Conservation (phyloP, 2,329 filamentous ascomycete genomes). For the Talaromyces marneffei region DNA sequence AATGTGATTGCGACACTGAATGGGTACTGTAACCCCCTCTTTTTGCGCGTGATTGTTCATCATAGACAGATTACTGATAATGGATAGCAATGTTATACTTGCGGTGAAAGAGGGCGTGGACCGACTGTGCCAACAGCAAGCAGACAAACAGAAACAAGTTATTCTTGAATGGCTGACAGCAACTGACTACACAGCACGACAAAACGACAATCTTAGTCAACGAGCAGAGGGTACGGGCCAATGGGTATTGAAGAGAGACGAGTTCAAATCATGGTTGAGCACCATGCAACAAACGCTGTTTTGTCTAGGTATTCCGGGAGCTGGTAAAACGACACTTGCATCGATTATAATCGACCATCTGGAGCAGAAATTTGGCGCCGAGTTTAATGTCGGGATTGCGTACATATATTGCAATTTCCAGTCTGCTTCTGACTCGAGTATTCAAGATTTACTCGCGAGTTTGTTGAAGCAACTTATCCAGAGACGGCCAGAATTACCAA, state of each 20-base stretch:
- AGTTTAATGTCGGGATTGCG: slow-evolving; percentile 5
- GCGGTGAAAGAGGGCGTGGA: not conserved
- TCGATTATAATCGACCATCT: slow-evolving; percentile 6
- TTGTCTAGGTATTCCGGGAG: slow-evolving; percentile 23
- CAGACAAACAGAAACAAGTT: not conserved
- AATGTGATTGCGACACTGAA: not conserved
- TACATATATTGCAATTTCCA: slow-evolving; percentile 9
- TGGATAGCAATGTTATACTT: not conserved
- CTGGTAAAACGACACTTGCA: slow-evolving; percentile 9
- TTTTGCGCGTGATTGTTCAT: not conserved
- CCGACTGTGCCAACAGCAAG: not conserved
- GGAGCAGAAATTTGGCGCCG: not conserved
- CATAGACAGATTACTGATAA: not conserved
- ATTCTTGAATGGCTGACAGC: slow-evolving; percentile 5
- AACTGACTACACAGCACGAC: slow-evolving; percentile 5
- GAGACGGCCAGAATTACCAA: not conserved
- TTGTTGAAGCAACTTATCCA: not conserved
- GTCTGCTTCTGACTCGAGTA: not conserved
- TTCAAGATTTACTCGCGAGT: not conserved
- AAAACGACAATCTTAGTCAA: slow-evolving; percentile 2
- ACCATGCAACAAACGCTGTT: slow-evolving; percentile 23
- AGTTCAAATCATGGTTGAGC: slow-evolving; percentile 15
- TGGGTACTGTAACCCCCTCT: not conserved
- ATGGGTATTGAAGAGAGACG: slow-evolving; percentile 15
- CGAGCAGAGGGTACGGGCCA: slow-evolving; percentile 12